A percentile compares a stretch with the other conserved stretches of the same genome.
These are phyloP conservation scores for Tetratostichococcus sp. DNA, from an alignment of 139 green algal species.

Conservation along the genomic window DNA sequence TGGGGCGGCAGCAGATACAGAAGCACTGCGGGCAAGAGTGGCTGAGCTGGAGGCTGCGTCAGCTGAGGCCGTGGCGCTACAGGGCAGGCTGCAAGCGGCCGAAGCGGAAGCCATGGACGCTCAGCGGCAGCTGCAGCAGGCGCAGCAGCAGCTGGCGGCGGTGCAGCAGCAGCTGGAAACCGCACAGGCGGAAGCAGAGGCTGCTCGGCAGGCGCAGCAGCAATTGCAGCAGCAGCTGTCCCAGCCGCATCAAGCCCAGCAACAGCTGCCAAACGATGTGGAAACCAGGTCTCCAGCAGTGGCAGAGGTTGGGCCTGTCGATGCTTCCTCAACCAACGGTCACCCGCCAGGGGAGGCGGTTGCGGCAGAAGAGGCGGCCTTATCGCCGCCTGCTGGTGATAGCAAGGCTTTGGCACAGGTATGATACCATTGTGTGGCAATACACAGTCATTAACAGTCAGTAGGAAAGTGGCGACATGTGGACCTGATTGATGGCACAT, in stretches of 20 bases:
- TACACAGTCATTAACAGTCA: no score
- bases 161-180: slow-evolving; percentile 4
- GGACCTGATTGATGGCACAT: no score
- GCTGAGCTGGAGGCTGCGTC: not conserved
- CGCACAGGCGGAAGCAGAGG: not conserved
- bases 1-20: not conserved
- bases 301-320: not conserved
- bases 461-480: no score
- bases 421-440: no score
- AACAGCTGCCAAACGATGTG: not conserved
- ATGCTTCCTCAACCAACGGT: not conserved
- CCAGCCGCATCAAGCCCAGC: not conserved
- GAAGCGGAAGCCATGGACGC: no score
- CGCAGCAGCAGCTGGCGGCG: not conserved
- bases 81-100: not conserved
- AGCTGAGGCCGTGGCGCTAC: not conserved
- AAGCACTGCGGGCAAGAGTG: not conserved
- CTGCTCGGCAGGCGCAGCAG: not conserved
- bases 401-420: not conserved
- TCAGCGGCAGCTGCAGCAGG: not conserved
- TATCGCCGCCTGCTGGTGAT: no score
- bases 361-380: not conserved
- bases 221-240: not conserved
- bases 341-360: not conserved
- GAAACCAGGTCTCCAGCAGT: not conserved